A percentile compares a stretch with the other conserved stretches of the same genome.
Evolutionary conservation across 179 eudicot species (phyloP).

Genomic region (Nepenthes alata): DNA sequence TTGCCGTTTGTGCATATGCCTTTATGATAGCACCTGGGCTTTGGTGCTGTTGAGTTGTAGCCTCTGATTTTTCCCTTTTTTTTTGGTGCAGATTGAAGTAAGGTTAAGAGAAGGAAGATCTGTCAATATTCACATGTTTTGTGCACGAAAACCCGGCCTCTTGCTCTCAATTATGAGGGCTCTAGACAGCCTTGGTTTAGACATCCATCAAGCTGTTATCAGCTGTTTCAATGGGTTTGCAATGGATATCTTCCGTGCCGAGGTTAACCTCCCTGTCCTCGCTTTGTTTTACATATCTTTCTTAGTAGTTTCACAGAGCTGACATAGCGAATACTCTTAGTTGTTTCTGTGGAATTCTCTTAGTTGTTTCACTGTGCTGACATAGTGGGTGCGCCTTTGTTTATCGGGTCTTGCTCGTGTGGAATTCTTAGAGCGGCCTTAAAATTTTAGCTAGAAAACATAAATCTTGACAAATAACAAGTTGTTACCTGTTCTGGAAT

Average conservation of each 20-base stretch:
- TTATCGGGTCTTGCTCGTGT: neutral
- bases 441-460: no score
- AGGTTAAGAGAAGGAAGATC: constrained; percentile 85
- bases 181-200: constrained; percentile 69
- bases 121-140: constrained; percentile 91
- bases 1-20: neutral
- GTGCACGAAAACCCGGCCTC: constrained; percentile 75
- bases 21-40: neutral
- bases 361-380: neutral
- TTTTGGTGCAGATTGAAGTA: constrained; percentile 59
- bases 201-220: constrained; percentile 92
- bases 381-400: no score
- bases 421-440: neutral
- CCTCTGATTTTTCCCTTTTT: neutral
- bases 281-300: neutral
- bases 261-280: constrained; percentile 27
- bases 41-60: neutral
- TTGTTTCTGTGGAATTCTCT: no score
- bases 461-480: neutral
- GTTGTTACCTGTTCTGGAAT: neutral
- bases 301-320: neutral
- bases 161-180: constrained; percentile 83
- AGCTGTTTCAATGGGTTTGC: constrained; percentile 98
- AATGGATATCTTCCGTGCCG: constrained; percentile 83
- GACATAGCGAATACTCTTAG: no score